phyloP scores from a whole-genome alignment of 2,329 filamentous ascomycete species.

The Botrytis elliptica region DNA sequence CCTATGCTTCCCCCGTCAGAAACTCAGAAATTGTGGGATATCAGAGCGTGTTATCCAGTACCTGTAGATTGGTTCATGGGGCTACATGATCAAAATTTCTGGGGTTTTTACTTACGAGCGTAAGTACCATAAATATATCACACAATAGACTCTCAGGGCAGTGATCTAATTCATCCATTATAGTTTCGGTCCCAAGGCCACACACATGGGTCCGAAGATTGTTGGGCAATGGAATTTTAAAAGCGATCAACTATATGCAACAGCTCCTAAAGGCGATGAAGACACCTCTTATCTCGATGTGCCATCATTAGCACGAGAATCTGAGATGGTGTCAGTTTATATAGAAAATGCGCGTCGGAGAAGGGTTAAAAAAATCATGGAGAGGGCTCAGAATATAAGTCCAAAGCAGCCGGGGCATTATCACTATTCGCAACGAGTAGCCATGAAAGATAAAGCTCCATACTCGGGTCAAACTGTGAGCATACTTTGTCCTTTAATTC shows the following conservation, averaged over 20 bases:
- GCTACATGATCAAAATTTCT: neutral
- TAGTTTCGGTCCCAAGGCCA: neutral
- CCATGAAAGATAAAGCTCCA: neutral
- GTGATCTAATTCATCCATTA: neutral
- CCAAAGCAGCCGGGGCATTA: neutral
- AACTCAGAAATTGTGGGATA: neutral
- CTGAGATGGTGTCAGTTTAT: neutral
- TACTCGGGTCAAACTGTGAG: neutral
- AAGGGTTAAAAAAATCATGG: neutral
- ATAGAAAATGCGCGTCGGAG: neutral
- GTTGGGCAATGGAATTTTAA: neutral
- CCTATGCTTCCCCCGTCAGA: neutral
- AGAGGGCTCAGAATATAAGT: neutral
- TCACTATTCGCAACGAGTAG: neutral
- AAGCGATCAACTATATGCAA: no score
- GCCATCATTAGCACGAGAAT: no score
- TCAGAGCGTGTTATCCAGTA: neutral
- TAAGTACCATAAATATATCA: neutral
- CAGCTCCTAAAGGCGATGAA: neutral
- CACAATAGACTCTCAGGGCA: no score
- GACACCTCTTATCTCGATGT: neutral
- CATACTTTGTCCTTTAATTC: neutral
- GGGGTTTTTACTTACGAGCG: neutral
- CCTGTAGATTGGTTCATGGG: neutral
- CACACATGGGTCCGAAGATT: slow-evolving; percentile 4